These are phyloP conservation scores for Camellia granthamiana DNA, from an alignment of 148 eudicot species.

Conservation along the genomic window DNA sequence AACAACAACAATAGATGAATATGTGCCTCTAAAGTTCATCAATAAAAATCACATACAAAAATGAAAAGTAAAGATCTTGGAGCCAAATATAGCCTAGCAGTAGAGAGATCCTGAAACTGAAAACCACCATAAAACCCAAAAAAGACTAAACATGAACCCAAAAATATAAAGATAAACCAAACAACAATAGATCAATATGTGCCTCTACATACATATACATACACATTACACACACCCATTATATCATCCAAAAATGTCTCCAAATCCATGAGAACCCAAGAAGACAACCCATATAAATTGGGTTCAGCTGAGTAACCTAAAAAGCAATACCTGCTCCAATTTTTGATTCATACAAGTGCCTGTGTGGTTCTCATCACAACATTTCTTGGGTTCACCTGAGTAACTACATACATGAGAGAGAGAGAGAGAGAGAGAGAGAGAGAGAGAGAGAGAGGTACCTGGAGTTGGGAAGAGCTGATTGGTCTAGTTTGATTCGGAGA, in stretches of 20 bases:
- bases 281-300: not conserved
- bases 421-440: not conserved
- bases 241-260: not conserved
- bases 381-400: too few species aligned
- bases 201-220: not conserved
- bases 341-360: too few species aligned
- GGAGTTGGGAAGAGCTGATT: not conserved
- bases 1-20: not conserved
- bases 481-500: not conserved
- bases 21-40: not conserved
- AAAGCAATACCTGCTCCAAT: not conserved
- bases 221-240: not conserved
- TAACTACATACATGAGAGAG: not conserved
- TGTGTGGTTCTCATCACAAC: too few species aligned
- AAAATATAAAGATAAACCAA: not conserved
- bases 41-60: too few species aligned
- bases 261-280: not conserved
- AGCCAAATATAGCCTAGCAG: too few species aligned
- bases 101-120: too few species aligned
- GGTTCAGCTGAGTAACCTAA: not conserved
- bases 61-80: too few species aligned
- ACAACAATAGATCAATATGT: not conserved
- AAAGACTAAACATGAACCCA: too few species aligned
- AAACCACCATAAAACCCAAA: too few species aligned
- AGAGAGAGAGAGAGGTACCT: not conserved